Base-by-base conservation (phyloP, 2,329 filamentous ascomycete genomes). In the Cladosporium cucumerinum region DNA sequence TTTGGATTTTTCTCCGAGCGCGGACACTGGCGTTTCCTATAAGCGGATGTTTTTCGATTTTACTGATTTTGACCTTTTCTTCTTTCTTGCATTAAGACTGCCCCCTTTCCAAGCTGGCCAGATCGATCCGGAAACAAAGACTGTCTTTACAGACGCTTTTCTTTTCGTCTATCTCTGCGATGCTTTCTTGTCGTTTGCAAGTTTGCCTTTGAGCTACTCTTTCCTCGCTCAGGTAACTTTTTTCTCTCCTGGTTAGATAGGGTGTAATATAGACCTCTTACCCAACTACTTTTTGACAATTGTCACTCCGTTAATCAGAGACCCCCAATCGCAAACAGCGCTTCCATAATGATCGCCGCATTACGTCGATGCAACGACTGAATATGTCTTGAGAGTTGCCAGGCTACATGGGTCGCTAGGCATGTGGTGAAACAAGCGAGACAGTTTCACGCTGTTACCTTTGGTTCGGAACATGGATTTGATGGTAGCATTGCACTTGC, bases 201-300 rank as follows among this genome's bases (percentile, higher is more conserved):
- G 32, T 21, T 21, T 46, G 7, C n/a, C 49, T 54, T 54, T 32
- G n/a, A 32, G 51, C 51, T 30, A 39, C 16, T 25, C 4, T 54
- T 30, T 54, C 51, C 26, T 46, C 39, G 39, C 39, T 46, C 39
- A 6, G 39, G 39, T 46, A 46, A 46, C n/a, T 11, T 14, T 21
- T 32, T 61, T 28, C 25, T 30, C 43, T 18, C 32, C 7, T 46
- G 23, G 32, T 26, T 51, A 62, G 49, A 62, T 62, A 62, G 60
- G 60, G 60, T 62, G 60, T 62, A 62, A 62, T 62, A 62, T 62
- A 62, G 60, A 57, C 30, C 54, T 52, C 25, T 57, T 25, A 57
- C 30, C 30, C 30, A 32, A 32, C 52, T 52, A 18, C 39, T 46
- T 43, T 18, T 46, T 21, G 39, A 46, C n/a, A 21, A 5, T 12